phyloP scores from a whole-genome alignment of 768 basidiomycete species.

The Russula griseocarnosa region DNA sequence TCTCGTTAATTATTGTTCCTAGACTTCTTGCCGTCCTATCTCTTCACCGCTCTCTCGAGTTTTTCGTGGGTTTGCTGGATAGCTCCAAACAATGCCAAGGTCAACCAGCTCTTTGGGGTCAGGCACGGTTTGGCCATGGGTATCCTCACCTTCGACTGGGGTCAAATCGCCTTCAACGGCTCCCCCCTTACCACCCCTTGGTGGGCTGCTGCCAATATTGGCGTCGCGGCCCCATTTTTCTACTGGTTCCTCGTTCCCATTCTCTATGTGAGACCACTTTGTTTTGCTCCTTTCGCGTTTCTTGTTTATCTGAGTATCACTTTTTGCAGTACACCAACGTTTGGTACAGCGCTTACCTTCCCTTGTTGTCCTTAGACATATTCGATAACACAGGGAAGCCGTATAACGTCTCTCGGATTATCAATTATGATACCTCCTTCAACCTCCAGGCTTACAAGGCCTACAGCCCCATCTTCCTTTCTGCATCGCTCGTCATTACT shows the following conservation, averaged over 20 bases:
- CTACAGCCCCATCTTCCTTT: conserved; percentile 62
- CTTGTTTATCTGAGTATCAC: neutral
- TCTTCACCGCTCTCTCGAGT: conserved; percentile 32
- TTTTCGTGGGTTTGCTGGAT: conserved; percentile 62
- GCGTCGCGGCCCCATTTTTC: conserved; percentile 58
- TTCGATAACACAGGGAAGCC: conserved; percentile 57
- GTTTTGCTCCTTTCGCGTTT: neutral
- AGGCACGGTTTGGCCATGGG: conserved; percentile 48
- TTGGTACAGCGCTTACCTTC: conserved; percentile 32
- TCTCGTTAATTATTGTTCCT: neutral
- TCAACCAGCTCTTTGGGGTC: conserved; percentile 77
- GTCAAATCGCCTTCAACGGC: conserved; percentile 64
- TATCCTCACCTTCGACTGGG: conserved; percentile 78
- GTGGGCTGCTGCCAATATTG: conserved; percentile 76
- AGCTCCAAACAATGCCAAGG: conserved; percentile 57
- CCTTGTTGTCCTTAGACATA: conserved; percentile 57
- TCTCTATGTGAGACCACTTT: conserved; percentile 40
- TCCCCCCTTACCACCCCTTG: conserved; percentile 70
- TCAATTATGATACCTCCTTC: conserved; percentile 52
- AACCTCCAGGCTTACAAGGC: conserved; percentile 50
- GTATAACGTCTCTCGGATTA: conserved; percentile 58
- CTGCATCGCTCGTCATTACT: conserved; percentile 64
- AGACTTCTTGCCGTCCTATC: conserved; percentile 19
- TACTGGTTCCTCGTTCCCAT: conserved; percentile 64
- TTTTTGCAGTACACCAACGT: conserved; percentile 34